Evolutionary conservation across 306 rosid species (phyloP), one percentile per base, ranked within the genome.

Genomic region (Spatholobus suberectus): DNA sequence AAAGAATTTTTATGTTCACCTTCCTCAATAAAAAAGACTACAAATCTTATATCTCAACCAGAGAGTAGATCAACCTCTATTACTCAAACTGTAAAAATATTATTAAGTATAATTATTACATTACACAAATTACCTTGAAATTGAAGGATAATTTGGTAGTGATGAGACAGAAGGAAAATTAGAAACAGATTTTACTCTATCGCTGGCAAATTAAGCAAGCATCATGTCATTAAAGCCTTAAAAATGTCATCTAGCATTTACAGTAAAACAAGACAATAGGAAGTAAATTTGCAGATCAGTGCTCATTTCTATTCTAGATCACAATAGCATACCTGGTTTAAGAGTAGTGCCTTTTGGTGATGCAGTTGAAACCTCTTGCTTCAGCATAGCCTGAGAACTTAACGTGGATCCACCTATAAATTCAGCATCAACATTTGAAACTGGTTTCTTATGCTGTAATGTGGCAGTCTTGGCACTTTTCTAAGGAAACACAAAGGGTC

Each of bases 381-480:
- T 96, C 73, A 89, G 90, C 83, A 82, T 85, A 78, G 90, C 92
- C 70, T 88, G 98, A 12, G 94, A 94, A 85, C 89, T 88, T 72
- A 93, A 57, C 5, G 94, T 77, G 51, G 99, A 90, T 85, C 97
- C 92, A 67, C 97, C 98, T 10, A 91, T 70, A 78, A 94, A 92
- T 69, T 96, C 94, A 75, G 96, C 99, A 86, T 93, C 94, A 55
- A 94, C 99, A 78, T 97, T 91, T 62, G 97, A 89, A 65, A 93
- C 71, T 35, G 97, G 99, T 88, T 90, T 96, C 93, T 90, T 94
- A 69, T 84, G 85, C 44, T 84, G 92, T 43, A 89, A 70, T 51
- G 90, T 81, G 44, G 87, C 73, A 85, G 86, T 81, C 13, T 85
- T 92, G 13, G 87, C 63, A 68, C 89, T 85, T 79, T 97, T 89